phyloP scores from a whole-genome alignment of 2,329 filamentous ascomycete genomes.

The Colletotrichum incanum region DNA sequence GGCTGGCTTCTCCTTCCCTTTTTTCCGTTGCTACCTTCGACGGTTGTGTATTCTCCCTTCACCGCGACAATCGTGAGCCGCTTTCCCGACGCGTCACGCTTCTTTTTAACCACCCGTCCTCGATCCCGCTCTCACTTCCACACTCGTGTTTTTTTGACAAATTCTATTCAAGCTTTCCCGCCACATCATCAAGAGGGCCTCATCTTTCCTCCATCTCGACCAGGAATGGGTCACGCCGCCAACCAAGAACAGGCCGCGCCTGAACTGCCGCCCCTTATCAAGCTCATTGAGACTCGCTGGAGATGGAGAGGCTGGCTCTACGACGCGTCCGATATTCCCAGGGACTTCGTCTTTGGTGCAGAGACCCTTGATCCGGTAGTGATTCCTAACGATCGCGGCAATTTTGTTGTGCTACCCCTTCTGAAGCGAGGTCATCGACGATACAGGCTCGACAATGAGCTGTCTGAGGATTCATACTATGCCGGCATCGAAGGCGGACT shows the following conservation, averaged over 20 bases:
- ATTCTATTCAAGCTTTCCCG: background rate
- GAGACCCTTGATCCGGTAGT: background rate
- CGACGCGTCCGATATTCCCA: background rate
- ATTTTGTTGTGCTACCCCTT: background rate
- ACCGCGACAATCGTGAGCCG: too few relatives aligned
- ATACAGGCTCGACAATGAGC: background rate
- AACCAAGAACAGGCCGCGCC: background rate
- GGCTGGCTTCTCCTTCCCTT: background rate
- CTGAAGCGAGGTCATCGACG: slow-evolving; percentile 10
- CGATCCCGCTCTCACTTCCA: background rate
- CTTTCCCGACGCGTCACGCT: background rate
- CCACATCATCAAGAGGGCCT: too few relatives aligned
- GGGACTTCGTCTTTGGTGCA: background rate
- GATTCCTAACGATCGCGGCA: background rate
- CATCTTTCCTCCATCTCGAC: background rate
- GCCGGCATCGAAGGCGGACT: background rate
- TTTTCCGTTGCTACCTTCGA: background rate
- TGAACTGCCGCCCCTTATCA: background rate
- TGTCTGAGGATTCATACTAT: background rate
- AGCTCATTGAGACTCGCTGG: background rate
- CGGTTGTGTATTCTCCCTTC: too few relatives aligned
- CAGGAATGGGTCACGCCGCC: background rate
- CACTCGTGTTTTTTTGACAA: background rate
- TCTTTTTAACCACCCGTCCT: background rate
- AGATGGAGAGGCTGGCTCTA: background rate